Base-by-base conservation (phyloP, 192 early-diverging fungal species). In the Phycomyces nitens region DNA sequence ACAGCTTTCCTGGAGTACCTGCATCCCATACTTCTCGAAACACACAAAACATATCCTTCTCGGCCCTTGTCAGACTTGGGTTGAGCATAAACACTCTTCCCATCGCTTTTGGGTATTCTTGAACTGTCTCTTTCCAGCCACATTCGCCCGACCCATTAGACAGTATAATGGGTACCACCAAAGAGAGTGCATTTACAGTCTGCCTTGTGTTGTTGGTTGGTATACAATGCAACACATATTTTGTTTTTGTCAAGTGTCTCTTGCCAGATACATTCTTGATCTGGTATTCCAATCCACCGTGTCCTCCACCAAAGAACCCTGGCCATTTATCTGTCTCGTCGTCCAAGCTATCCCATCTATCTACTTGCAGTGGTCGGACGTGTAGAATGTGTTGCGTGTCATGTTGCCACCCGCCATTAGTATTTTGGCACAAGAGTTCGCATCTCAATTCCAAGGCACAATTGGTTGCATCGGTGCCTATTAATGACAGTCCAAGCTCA, bases 1-100 rank as follows among this genome's bases (percentile, higher is more conserved):
- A 81, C 34, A 76, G 53, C 16, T 77, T 77, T 20, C 79, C 79
- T 4, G 79, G 80, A 10, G 76, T 74, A n/a, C 64, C 66, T 0
- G 53, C 29, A 6, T 73, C 63, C 68, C 72, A 74, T 11, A 23
- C 50, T 43, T 80, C 77, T 6, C 70, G 41, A 1, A 72, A 53
- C 1, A 72, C 6, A 41, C 65, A 60, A 22, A 63, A 64, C 5
- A 18, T 21, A 14, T 34, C n/a, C 15, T 14, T 18, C 11, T 14
- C 12, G 44, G 44, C 18, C 15, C 44, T 14, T 58, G 60, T 15
- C 41, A 54, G 12, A 21, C 43, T 12, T 21, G 26, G 16, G 11
- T 40, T 10, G 5, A 21, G 22, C 20, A 38, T 0, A 27, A 26
- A 43, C 5, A 15, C 20, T 39, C 26, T 1, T 38, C 22, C 29